Percentiles rank a stretch among this genome's conserved stretches.
Conservation (phyloP, 1,284 basidiomycete species). For the Porodaedalea pini region DNA sequence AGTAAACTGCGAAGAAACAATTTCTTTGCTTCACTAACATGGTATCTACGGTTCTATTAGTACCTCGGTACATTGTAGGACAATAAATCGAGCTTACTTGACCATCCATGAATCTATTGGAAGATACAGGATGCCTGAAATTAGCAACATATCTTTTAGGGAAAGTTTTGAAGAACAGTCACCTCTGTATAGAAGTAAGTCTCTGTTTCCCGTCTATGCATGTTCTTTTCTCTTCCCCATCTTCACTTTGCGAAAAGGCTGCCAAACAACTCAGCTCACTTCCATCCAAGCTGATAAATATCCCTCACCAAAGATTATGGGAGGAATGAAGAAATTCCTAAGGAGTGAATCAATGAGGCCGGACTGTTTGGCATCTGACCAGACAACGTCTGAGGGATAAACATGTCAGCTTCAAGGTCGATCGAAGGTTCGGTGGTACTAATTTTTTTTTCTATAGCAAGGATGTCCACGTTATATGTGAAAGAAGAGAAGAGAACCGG, state of each 20-base stretch:
- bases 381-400: constrained; percentile 56
- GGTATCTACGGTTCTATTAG: constrained; percentile 38
- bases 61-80: neutral
- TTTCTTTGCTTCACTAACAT: constrained; percentile 45
- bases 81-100: constrained; percentile 42
- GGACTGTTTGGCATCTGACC: constrained; percentile 65
- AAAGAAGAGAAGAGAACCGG: neutral
- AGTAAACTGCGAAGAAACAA: neutral
- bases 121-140: neutral
- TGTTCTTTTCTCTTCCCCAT: constrained; percentile 49
- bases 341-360: constrained; percentile 74
- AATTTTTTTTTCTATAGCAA: neutral
- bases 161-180: neutral
- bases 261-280: neutral
- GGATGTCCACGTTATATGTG: neutral
- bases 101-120: constrained; percentile 54
- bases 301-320: constrained; percentile 59
- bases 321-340: constrained; percentile 69
- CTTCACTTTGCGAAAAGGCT: constrained; percentile 51
- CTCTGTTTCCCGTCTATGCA: constrained; percentile 79
- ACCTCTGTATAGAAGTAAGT: constrained; percentile 63
- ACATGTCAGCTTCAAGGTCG: neutral
- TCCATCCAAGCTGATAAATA: neutral
- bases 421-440: neutral
- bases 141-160: neutral